Percentiles rank a stretch among this genome's conserved stretches.
phyloP scores from a whole-genome alignment of 192 early-diverging fungal genomes.

The Mycoemilia scoparia region DNA sequence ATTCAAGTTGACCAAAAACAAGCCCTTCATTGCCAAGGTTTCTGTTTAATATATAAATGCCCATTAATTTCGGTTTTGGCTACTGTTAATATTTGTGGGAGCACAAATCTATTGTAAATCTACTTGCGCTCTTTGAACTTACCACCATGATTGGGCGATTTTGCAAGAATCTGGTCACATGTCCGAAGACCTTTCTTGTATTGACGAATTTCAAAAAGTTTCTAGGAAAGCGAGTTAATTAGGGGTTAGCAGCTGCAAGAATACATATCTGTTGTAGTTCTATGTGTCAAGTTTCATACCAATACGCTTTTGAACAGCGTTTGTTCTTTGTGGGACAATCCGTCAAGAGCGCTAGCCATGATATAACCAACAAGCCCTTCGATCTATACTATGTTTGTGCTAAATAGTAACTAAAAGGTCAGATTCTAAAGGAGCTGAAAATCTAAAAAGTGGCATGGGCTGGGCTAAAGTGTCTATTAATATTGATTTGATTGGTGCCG shows the following conservation, averaged over 20 bases:
- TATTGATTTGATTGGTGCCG: too few species aligned
- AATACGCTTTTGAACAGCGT: constrained; percentile 22
- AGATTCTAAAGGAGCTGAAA: too few species aligned
- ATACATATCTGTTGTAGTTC: background rate
- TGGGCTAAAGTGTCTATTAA: too few species aligned
- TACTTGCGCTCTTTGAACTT: too few species aligned
- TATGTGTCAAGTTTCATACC: constrained; percentile 21
- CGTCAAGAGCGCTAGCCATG: too few species aligned
- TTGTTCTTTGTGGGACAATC: constrained; percentile 29
- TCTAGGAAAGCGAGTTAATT: constrained; percentile 28
- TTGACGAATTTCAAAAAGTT: constrained; percentile 85
- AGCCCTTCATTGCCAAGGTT: constrained; percentile 84
- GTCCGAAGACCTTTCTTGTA: constrained; percentile 89
- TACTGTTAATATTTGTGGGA: constrained; percentile 1
- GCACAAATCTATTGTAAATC: too few species aligned
- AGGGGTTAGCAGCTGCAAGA: background rate
- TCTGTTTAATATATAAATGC: constrained; percentile 24
- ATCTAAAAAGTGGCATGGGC: too few species aligned
- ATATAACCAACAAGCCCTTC: too few species aligned
- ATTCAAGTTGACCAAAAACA: constrained; percentile 78
- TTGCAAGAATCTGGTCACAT: constrained; percentile 83
- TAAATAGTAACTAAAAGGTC: too few species aligned
- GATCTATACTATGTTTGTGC: too few species aligned
- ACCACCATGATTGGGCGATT: constrained; percentile 72
- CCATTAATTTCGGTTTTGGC: background rate